phyloP scores from a whole-genome alignment of 805 yeast genomes.

The Metahyphopichia silvanorum region DNA sequence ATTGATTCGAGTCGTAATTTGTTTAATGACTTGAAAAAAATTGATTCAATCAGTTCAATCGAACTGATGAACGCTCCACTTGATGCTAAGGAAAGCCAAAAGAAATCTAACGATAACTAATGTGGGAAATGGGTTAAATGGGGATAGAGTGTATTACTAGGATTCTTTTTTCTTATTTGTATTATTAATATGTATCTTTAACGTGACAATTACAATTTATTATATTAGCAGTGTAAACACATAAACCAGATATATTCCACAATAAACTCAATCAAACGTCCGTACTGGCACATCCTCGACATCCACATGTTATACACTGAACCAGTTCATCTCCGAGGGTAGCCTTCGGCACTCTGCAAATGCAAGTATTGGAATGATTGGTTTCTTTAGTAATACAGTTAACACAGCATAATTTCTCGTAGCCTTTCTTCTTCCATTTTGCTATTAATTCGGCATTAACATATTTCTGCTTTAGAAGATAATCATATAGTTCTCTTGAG shows the following conservation, averaged over 20 bases:
- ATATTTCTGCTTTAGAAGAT: constrained; percentile 63
- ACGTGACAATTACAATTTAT: neutral
- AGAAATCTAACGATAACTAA: too few relatives aligned
- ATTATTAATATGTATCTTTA: constrained; percentile 2
- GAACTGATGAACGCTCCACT: too few relatives aligned
- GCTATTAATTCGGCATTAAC: constrained; percentile 74
- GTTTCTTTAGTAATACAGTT: constrained; percentile 70
- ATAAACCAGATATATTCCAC: neutral
- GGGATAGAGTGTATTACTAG: neutral
- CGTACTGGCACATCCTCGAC: constrained; percentile 77
- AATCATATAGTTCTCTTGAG: constrained; percentile 64
- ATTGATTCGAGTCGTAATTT: constrained; percentile 15
- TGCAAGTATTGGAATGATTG: constrained; percentile 67
- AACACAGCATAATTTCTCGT: constrained; percentile 81
- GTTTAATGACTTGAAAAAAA: constrained; percentile 16
- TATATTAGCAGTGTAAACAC: neutral
- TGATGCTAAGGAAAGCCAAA: too few relatives aligned
- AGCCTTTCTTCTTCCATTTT: constrained; percentile 79
- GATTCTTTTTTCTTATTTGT: constrained; percentile 1
- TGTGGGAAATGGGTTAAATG: neutral
- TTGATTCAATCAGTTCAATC: constrained; percentile 6
- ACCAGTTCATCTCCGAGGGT: constrained; percentile 33
- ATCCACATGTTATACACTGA: constrained; percentile 79
- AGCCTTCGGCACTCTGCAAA: constrained; percentile 79
- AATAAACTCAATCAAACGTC: constrained; percentile 36